A percentile compares a stretch with the other conserved stretches of the same genome.
phyloP scores from a whole-genome alignment of 441 rosid genomes.

The Manihot esculenta region DNA sequence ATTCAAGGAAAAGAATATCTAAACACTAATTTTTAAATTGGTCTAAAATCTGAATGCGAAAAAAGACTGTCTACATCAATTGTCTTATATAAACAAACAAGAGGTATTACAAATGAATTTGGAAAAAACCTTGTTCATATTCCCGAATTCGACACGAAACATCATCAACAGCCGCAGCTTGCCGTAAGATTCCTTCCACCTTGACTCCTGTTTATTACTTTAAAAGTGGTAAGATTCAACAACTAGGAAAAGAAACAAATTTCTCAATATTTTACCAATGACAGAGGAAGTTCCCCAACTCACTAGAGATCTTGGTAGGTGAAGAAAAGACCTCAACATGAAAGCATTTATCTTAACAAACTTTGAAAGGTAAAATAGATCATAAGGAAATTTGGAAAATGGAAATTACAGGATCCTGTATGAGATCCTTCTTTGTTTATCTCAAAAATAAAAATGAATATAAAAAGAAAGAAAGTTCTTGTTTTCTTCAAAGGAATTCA shows the following conservation, averaged over 20 bases:
- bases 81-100: background rate
- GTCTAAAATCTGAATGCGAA: background rate
- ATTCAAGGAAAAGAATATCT: background rate
- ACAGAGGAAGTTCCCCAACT: background rate
- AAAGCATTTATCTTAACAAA: slow-evolving; percentile 2
- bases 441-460: background rate
- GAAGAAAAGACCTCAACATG: background rate
- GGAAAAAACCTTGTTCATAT: slow-evolving; percentile 75
- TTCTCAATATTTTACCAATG: background rate
- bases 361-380: background rate
- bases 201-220: slow-evolving; percentile 59
- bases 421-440: slow-evolving; percentile 5
- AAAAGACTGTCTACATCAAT: slow-evolving; percentile 14
- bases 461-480: background rate
- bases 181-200: slow-evolving; percentile 95
- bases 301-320: background rate
- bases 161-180: slow-evolving; percentile 99
- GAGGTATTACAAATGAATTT: background rate
- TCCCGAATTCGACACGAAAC: slow-evolving; percentile 88
- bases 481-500: background rate
- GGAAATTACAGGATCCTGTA: background rate
- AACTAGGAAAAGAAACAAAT: background rate
- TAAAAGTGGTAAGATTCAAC: slow-evolving; percentile 30
- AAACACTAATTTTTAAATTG: background rate
- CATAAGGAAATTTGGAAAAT: background rate